These are phyloP conservation scores for Platismatia glauca DNA, from an alignment of 495 filamentous ascomycete genomes.

Conservation along the genomic window DNA sequence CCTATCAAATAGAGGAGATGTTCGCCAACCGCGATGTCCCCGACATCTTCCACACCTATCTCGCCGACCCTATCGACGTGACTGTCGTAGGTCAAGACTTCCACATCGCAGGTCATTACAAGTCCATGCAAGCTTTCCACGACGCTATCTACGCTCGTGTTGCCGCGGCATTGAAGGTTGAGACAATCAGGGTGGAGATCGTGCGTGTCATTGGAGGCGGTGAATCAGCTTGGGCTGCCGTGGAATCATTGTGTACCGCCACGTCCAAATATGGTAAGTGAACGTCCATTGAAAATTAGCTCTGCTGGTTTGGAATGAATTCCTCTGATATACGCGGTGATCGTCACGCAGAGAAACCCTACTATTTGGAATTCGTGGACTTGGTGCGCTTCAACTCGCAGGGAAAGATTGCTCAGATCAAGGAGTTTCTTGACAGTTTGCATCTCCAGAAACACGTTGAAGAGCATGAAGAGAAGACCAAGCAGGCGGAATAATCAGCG, in stretches of 20 bases:
- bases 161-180: background rate
- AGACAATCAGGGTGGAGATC: slow-evolving; percentile 11
- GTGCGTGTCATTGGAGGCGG: slow-evolving; percentile 13
- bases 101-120: slow-evolving; percentile 13
- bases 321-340: background rate
- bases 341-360: background rate
- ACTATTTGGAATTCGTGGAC: slow-evolving; percentile 8
- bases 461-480: background rate
- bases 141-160: slow-evolving; percentile 7
- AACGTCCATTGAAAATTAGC: background rate
- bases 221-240: slow-evolving; percentile 8
- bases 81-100: slow-evolving; percentile 14
- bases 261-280: slow-evolving; percentile 5
- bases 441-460: slow-evolving; percentile 5
- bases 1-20: slow-evolving; percentile 12
- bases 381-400: slow-evolving; percentile 10
- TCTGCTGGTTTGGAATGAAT: background rate
- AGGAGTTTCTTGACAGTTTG: slow-evolving; percentile 10
- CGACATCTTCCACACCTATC: background rate
- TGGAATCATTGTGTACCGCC: slow-evolving; percentile 1
- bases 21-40: slow-evolving; percentile 2
- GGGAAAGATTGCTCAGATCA: slow-evolving; percentile 15
- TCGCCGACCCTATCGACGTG: slow-evolving; percentile 7
- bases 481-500: background rate
- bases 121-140: slow-evolving; percentile 12